Evolutionary conservation across 2,329 filamentous ascomycete species (phyloP).

Genomic region (Trichophyton mentagrophytes): DNA sequence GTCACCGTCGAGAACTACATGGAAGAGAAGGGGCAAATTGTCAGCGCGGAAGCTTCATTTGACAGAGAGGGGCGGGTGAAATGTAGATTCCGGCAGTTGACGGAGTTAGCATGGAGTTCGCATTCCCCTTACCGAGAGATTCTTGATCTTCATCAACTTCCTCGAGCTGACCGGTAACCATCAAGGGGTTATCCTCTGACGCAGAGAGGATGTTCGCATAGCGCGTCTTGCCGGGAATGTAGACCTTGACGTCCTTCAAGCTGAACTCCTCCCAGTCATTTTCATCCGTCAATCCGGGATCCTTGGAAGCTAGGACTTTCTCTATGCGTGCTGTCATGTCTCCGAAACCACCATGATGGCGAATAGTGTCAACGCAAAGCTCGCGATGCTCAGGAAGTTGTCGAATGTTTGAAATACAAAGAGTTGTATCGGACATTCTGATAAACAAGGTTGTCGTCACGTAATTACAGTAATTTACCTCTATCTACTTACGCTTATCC

Average conservation of each 20-base stretch:
- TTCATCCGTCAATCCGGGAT: constrained; percentile 34
- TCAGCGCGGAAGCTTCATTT: not conserved
- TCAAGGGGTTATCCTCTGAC: constrained; percentile 42
- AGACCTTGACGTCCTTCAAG: constrained; percentile 43
- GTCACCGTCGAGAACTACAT: constrained; percentile 27
- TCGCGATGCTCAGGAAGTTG: not conserved
- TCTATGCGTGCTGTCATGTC: constrained; percentile 35
- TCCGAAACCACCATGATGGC: constrained; percentile 25
- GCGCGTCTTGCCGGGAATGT: constrained; percentile 36
- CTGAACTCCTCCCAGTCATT: constrained; percentile 50
- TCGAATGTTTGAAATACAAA: not conserved
- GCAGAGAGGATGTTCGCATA: constrained; percentile 45
- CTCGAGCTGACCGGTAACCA: constrained; percentile 41
- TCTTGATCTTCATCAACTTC: constrained; percentile 34
- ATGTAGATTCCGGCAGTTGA: constrained; percentile 4
- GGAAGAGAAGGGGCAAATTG: not conserved
- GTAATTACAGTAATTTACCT: not conserved
- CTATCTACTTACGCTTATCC: not conserved
- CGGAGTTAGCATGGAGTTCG: not conserved
- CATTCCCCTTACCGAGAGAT: constrained; percentile 25
- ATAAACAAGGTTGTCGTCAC: not conserved
- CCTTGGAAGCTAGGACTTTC: constrained; percentile 33
- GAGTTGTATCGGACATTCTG: not conserved
- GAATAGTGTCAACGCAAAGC: not conserved
- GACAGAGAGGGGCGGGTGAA: not conserved